These are phyloP conservation scores for Aristolochia fimbriata DNA, from an alignment of 164 flowering plant genomes.

Conservation along the genomic window DNA sequence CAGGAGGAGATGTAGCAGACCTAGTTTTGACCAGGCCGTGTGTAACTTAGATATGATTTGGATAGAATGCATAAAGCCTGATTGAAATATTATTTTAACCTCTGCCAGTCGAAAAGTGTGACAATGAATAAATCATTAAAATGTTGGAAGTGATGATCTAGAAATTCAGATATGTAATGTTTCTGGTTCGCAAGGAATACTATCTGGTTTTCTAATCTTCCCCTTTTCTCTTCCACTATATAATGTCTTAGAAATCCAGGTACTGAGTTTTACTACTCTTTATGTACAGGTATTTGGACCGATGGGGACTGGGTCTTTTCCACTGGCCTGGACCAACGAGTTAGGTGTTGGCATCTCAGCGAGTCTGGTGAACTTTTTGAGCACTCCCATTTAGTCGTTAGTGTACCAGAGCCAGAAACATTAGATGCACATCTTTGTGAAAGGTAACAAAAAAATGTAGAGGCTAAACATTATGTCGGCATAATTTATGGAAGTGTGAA, in stretches of 20 bases:
- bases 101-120: background rate
- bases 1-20: too few species aligned
- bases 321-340: slow-evolving; percentile 94
- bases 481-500: background rate
- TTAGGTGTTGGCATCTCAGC: slow-evolving; percentile 65
- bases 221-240: background rate
- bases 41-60: too few species aligned
- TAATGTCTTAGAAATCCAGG: background rate
- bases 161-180: too few species aligned
- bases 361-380: slow-evolving; percentile 45
- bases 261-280: slow-evolving; percentile 5
- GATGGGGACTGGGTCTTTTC: slow-evolving; percentile 88
- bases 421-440: slow-evolving; percentile 53
- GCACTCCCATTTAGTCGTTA: slow-evolving; percentile 42
- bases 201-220: too few species aligned
- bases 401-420: slow-evolving; percentile 97
- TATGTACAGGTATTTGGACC: slow-evolving; percentile 79
- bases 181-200: too few species aligned
- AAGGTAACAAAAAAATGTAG: slow-evolving; percentile 32
- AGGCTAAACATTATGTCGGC: background rate
- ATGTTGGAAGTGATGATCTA: background rate
- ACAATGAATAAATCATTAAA: background rate
- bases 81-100: background rate
- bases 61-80: too few species aligned
- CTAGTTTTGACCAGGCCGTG: too few species aligned